Percentiles rank a stretch among this genome's conserved stretches.
phyloP scores from a whole-genome alignment of 176 grass and related monocot genomes.

The Avena atlantica region DNA sequence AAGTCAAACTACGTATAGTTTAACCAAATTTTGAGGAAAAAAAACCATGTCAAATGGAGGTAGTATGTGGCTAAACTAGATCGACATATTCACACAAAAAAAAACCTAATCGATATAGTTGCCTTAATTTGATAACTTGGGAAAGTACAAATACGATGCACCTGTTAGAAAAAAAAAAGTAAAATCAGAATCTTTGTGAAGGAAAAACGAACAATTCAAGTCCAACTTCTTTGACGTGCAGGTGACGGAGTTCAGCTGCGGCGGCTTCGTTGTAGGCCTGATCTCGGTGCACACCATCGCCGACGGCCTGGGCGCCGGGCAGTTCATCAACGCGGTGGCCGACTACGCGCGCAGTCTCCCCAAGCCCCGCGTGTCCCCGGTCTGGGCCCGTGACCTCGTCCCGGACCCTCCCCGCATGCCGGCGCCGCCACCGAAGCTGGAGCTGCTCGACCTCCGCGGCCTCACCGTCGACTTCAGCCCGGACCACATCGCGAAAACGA shows the following conservation, averaged over 20 bases:
- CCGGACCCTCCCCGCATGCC: constrained; percentile 73
- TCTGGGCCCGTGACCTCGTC: constrained; percentile 69
- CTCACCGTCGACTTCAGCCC: constrained; percentile 52
- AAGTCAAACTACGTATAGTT: too few relatives aligned
- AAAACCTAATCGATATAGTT: too few relatives aligned
- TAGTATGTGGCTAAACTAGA: too few relatives aligned
- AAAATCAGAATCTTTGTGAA: too few relatives aligned
- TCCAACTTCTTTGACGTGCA: not conserved
- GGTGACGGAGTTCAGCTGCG: constrained; percentile 89
- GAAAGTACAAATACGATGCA: too few relatives aligned
- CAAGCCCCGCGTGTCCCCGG: constrained; percentile 48
- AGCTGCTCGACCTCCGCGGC: constrained; percentile 59
- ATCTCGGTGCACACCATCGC: constrained; percentile 84
- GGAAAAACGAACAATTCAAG: not conserved
- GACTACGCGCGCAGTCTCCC: constrained; percentile 57
- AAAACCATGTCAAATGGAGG: too few relatives aligned
- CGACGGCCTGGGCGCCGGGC: constrained; percentile 81
- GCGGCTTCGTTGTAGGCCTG: constrained; percentile 81
- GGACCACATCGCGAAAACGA: constrained; percentile 51
- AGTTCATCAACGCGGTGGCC: constrained; percentile 82
- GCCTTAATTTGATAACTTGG: too few relatives aligned
- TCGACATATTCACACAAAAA: too few relatives aligned
- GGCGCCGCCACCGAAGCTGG: constrained; percentile 40
- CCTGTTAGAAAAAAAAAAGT: too few relatives aligned
- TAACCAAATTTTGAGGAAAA: too few relatives aligned